Conservation (phyloP, 2,329 filamentous ascomycete species). For the Colletotrichum falcatum region DNA sequence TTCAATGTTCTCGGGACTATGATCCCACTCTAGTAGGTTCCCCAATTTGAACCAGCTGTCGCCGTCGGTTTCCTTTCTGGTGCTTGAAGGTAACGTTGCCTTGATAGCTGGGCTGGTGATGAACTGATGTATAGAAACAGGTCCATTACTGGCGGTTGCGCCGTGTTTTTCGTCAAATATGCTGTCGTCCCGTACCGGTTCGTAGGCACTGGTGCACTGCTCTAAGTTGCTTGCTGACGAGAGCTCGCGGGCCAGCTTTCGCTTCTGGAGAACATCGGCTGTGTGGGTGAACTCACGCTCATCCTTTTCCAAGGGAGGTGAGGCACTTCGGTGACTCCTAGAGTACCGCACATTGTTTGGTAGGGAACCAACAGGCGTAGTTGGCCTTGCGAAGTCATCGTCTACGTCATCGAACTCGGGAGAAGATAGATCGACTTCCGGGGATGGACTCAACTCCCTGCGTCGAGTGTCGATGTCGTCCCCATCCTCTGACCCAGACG, state of each 20-base stretch:
- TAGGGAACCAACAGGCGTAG: constrained; percentile 74
- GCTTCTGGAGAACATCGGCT: constrained; percentile 82
- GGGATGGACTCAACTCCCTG: constrained; percentile 85
- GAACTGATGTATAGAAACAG: constrained; percentile 54
- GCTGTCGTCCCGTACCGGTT: constrained; percentile 61
- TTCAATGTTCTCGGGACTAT: constrained; percentile 88
- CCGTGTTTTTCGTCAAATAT: constrained; percentile 63
- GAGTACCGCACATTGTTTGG: constrained; percentile 59
- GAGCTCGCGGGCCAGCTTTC: constrained; percentile 65
- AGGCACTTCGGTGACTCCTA: constrained; percentile 72
- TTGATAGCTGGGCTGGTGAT: constrained; percentile 69
- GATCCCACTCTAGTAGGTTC: constrained; percentile 67
- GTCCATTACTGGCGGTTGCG: constrained; percentile 41
- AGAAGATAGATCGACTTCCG: constrained; percentile 91
- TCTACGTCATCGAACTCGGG: constrained; percentile 84
- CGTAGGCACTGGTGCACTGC: constrained; percentile 53
- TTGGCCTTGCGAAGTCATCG: constrained; percentile 69
- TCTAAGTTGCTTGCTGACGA: constrained; percentile 49
- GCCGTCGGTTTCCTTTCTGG: constrained; percentile 54
- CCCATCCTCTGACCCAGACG: constrained; percentile 64
- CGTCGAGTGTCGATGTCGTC: constrained; percentile 79
- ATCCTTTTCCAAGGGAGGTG: constrained; percentile 91
- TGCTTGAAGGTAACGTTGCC: constrained; percentile 49
- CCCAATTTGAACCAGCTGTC: constrained; percentile 61
- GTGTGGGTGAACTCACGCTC: constrained; percentile 98